A percentile compares a stretch with the other conserved stretches of the same genome.
Conservation (phyloP, 2,329 filamentous ascomycete genomes). For the Calonectria fujianensis region DNA sequence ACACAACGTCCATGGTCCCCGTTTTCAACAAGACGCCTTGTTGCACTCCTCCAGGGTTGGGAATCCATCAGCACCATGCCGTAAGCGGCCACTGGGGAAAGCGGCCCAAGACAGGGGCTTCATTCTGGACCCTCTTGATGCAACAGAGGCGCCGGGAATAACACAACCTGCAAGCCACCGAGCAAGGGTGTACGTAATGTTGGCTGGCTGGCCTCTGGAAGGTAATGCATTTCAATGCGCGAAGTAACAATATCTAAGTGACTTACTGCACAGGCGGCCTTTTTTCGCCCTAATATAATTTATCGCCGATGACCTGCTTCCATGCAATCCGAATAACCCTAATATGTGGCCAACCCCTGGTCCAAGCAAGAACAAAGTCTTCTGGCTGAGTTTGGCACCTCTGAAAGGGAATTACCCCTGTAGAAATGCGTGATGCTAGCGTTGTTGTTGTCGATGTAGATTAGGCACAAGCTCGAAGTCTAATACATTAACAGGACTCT, state of each 20-base stretch:
- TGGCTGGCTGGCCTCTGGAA: background rate
- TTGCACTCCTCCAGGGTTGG: slow-evolving; percentile 2
- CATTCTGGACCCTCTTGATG: slow-evolving; percentile 23
- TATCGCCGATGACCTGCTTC: background rate
- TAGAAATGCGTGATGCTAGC: slow-evolving; percentile 37
- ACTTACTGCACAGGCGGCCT: background rate
- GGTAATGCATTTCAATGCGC: background rate
- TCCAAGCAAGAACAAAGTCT: background rate
- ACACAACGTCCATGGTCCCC: background rate
- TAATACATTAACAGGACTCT: slow-evolving; percentile 24
- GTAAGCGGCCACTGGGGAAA: slow-evolving; percentile 10
- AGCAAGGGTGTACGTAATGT: slow-evolving; percentile 26
- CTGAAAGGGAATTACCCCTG: slow-evolving; percentile 30
- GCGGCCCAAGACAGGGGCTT: slow-evolving; percentile 14
- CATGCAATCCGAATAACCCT: background rate
- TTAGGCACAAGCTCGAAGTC: slow-evolving; percentile 22
- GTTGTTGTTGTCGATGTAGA: slow-evolving; percentile 43
- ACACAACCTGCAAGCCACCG: slow-evolving; percentile 1
- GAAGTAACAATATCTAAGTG: background rate
- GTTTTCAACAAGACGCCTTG: slow-evolving; percentile 11
- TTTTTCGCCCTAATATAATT: background rate
- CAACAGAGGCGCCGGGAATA: slow-evolving; percentile 16
- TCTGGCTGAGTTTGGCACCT: slow-evolving; percentile 59
- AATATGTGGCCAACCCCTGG: background rate
- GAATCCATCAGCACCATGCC: slow-evolving; percentile 13